Conservation (phyloP, 169 alveolate genomes). For the Plasmodium malariae region DNA sequence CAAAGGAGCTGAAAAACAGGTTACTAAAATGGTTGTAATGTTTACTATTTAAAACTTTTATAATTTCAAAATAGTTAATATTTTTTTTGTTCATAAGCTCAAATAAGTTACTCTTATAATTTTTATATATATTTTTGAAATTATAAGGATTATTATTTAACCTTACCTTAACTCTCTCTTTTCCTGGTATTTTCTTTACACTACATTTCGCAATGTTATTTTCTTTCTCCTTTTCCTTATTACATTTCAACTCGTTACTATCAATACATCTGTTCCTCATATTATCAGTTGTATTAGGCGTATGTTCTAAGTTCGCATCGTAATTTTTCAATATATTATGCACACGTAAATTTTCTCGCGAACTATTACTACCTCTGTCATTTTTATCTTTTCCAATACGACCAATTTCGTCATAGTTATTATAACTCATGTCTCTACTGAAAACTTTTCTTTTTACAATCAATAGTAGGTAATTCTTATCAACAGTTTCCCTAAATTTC, state of each 20-base stretch:
- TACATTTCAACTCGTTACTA: not conserved
- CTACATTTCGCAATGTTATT: not conserved
- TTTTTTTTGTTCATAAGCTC: constrained; percentile 34
- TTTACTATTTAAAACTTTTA: constrained; percentile 24
- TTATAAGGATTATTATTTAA: constrained; percentile 47
- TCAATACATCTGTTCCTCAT: not conserved
- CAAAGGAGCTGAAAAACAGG: constrained; percentile 29
- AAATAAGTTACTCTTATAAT: constrained; percentile 12
- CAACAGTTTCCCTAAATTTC: constrained; percentile 2
- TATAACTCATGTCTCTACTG: not conserved
- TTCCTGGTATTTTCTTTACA: not conserved
- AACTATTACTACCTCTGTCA: not conserved
- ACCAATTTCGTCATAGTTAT: not conserved
- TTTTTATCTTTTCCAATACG: not conserved
- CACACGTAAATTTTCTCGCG: not conserved
- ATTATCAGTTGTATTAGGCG: not conserved
- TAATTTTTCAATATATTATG: not conserved
- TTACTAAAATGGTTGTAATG: constrained; percentile 59
- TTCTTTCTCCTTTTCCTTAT: not conserved
- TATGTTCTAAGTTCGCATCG: not conserved
- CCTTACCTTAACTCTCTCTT: not conserved
- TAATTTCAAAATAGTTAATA: constrained; percentile 41
- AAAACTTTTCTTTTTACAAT: constrained; percentile 6
- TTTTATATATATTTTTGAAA: constrained; percentile 42
- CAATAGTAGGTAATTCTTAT: constrained; percentile 19